Percentiles rank a stretch among this genome's conserved stretches.
Conservation (phyloP, 2,329 filamentous ascomycete species). For the Teratosphaeria nubilosa region DNA sequence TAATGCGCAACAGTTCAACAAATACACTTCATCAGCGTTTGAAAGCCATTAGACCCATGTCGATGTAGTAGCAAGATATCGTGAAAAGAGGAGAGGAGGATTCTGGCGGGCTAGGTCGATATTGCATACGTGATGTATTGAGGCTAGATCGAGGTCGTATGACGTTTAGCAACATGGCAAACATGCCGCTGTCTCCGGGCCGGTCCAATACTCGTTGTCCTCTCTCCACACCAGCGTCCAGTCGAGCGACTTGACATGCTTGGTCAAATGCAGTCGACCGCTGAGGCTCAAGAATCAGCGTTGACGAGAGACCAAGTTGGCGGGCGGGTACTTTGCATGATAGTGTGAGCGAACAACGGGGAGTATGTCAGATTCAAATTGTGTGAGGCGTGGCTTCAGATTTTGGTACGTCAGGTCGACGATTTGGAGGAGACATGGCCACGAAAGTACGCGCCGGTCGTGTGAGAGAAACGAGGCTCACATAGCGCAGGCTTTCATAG, state of each 20-base stretch:
- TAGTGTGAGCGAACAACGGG: conserved; percentile 3
- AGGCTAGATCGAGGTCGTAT: conserved; percentile 6
- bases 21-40: too few relatives aligned
- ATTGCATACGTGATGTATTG: conserved; percentile 1
- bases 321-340: conserved; percentile 1
- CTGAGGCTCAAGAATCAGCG: conserved; percentile 5
- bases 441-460: conserved; percentile 2
- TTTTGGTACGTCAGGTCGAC: conserved; percentile 9
- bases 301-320: conserved; percentile 5
- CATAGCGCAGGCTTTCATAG: neutral
- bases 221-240: conserved; percentile 8
- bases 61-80: too few relatives aligned
- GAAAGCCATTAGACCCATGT: too few relatives aligned
- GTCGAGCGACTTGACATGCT: conserved; percentile 5
- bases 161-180: conserved; percentile 4
- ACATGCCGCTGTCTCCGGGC: neutral
- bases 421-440: conserved; percentile 2
- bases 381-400: conserved; percentile 1
- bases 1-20: too few relatives aligned
- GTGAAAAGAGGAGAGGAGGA: conserved; percentile 4
- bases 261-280: conserved; percentile 2
- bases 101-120: conserved; percentile 2
- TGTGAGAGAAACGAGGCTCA: conserved; percentile 4
- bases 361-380: neutral
- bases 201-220: neutral